phyloP scores from a whole-genome alignment of 345 rosid species.

The Citrus unshiu region DNA sequence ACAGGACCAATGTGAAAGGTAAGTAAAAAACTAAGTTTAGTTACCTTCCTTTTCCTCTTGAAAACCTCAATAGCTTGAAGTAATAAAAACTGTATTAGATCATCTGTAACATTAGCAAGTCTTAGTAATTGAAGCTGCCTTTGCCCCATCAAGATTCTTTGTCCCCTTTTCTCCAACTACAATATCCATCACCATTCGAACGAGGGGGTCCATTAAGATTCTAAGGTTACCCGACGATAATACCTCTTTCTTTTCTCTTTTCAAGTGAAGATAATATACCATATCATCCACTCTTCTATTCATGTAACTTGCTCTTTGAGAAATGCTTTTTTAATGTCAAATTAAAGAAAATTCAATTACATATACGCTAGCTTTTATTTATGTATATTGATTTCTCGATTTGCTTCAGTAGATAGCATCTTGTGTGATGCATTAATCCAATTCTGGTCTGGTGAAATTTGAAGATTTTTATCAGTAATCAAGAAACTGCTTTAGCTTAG shows the following conservation, averaged over 20 bases:
- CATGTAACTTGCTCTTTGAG: not conserved
- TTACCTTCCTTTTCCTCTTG: too few species aligned
- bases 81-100: too few species aligned
- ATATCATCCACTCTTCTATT: not conserved
- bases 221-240: slow-evolving; percentile 17
- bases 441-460: not conserved
- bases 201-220: slow-evolving; percentile 25
- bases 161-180: slow-evolving; percentile 14
- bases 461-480: too few species aligned
- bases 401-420: not conserved
- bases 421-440: not conserved
- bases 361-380: too few species aligned
- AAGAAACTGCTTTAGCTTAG: too few species aligned
- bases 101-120: too few species aligned
- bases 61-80: too few species aligned
- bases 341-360: too few species aligned
- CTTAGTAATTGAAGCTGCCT: not conserved
- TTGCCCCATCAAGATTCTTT: slow-evolving; percentile 19
- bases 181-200: slow-evolving; percentile 7
- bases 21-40: too few species aligned
- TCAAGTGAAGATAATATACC: not conserved
- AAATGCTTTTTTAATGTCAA: not conserved
- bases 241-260: not conserved
- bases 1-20: not conserved
- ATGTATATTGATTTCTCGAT: not conserved